Evolutionary conservation across 2,329 filamentous ascomycete genomes (phyloP).

Genomic region (Hymenoscyphus fructigenus): DNA sequence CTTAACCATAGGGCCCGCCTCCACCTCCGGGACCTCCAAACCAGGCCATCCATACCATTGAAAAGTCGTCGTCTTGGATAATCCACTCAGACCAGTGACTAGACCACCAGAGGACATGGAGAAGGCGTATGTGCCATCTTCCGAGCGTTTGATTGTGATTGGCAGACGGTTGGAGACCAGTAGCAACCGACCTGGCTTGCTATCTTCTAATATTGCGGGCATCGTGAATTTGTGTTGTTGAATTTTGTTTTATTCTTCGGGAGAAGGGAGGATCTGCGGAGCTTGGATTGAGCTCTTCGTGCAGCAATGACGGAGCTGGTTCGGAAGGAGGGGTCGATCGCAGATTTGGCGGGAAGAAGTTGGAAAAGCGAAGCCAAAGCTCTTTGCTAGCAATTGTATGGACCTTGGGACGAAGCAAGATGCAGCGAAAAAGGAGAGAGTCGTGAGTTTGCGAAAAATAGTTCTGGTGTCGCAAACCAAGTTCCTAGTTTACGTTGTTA

Average conservation of each 20-base stretch:
- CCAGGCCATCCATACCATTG: conserved; percentile 99
- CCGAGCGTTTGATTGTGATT: conserved; percentile 92
- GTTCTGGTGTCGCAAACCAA: no score
- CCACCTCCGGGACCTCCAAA: conserved; percentile 82
- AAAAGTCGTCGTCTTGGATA: conserved; percentile 90
- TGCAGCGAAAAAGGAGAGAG: neutral
- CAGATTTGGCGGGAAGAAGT: neutral
- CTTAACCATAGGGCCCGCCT: conserved; percentile 71
- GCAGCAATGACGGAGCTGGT: neutral
- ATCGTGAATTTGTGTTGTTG: conserved; percentile 19
- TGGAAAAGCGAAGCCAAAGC: neutral
- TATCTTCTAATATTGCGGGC: conserved; percentile 29
- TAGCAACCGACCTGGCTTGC: conserved; percentile 54
- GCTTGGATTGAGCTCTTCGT: neutral
- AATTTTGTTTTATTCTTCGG: neutral
- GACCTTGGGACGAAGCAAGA: neutral
- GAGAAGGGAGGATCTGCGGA: neutral
- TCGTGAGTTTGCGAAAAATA: no score
- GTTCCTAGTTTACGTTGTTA: neutral
- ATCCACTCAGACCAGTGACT: conserved; percentile 86
- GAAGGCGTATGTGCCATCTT: conserved; percentile 89
- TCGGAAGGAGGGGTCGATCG: neutral
- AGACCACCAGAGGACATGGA: conserved; percentile 96
- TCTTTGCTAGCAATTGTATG: neutral
- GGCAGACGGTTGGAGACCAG: conserved; percentile 93